phyloP scores from a whole-genome alignment of 2,329 filamentous ascomycete species.

The Fusarium tjaetaba region DNA sequence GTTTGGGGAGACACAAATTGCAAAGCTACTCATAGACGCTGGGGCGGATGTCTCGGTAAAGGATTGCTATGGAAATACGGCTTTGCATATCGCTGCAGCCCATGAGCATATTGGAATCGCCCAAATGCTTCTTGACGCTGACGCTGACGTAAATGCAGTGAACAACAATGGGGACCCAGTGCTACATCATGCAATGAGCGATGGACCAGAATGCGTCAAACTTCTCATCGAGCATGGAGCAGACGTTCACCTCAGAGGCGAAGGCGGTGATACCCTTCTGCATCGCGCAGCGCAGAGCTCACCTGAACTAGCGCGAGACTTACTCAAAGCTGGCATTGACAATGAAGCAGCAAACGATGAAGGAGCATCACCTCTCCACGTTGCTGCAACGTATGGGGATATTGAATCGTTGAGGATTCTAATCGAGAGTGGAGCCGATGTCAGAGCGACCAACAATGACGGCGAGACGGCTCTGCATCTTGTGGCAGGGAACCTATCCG shows the following conservation, averaged over 20 bases:
- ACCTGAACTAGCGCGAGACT: not conserved
- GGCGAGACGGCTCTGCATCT: not conserved
- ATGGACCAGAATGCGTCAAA: not conserved
- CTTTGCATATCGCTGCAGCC: not conserved
- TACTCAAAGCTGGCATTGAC: not conserved
- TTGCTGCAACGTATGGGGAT: not conserved
- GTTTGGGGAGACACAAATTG: not conserved
- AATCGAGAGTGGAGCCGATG: not conserved
- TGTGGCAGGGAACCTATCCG: not conserved
- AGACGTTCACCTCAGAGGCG: not conserved
- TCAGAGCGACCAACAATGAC: not conserved
- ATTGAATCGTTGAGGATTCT: not conserved
- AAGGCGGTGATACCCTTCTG: not conserved
- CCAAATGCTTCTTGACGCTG: not conserved
- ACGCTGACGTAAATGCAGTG: not conserved
- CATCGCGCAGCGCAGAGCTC: not conserved
- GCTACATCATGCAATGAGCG: not conserved
- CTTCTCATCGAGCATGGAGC: rapidly evolving
- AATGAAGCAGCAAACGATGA: not conserved
- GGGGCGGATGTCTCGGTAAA: not conserved
- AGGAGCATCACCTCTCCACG: not conserved
- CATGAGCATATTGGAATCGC: not conserved
- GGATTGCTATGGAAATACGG: not conserved
- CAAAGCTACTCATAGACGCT: not conserved
- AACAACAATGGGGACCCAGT: not conserved